Percentiles rank a stretch among this genome's conserved stretches.
phyloP scores from a whole-genome alignment of 345 rosid species.

The Sisymbrium altissimum region DNA sequence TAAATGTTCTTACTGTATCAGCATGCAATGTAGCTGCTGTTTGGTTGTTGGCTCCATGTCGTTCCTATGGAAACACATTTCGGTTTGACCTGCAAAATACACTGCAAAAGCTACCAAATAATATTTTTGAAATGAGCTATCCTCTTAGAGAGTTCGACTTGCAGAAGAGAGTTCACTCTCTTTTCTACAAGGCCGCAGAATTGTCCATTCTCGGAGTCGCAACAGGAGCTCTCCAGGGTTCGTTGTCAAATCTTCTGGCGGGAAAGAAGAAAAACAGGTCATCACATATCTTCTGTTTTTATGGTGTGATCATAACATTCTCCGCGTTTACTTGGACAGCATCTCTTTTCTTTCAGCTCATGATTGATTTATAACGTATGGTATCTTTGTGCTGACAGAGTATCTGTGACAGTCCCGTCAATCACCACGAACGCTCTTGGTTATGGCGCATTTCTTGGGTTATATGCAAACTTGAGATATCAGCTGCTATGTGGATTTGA shows the following conservation, averaged over 20 bases:
- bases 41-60: constrained; percentile 94
- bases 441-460: constrained; percentile 89
- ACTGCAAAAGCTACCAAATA: constrained; percentile 92
- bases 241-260: constrained; percentile 63
- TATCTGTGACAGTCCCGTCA: constrained; percentile 76
- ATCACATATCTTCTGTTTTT: constrained; percentile 10
- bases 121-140: constrained; percentile 85
- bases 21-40: constrained; percentile 84
- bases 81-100: constrained; percentile 91
- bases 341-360: background rate
- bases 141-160: constrained; percentile 84
- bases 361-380: background rate
- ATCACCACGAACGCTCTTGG: constrained; percentile 67
- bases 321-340: background rate
- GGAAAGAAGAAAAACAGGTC: constrained; percentile 75
- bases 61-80: constrained; percentile 90
- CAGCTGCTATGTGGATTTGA: constrained; percentile 85
- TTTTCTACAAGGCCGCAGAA: constrained; percentile 84
- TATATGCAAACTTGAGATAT: constrained; percentile 76
- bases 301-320: background rate
- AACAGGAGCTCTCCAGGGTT: constrained; percentile 83
- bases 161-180: constrained; percentile 87
- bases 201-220: constrained; percentile 72
- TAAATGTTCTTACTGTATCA: constrained; percentile 74
- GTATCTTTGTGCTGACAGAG: constrained; percentile 40